Base-by-base conservation (phyloP, 2,329 filamentous ascomycete genomes). In the Hypoxylon sp. region DNA sequence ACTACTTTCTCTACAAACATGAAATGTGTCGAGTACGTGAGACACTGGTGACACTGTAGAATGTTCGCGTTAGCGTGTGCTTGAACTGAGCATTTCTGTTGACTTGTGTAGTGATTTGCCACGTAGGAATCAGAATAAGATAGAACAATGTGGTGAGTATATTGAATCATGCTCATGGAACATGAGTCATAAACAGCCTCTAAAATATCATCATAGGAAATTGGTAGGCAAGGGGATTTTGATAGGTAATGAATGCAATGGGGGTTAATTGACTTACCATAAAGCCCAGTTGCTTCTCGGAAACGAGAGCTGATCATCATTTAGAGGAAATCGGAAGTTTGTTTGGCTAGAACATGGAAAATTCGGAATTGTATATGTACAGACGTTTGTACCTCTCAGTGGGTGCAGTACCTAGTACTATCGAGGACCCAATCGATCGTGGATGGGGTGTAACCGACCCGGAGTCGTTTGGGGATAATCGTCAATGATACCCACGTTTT, bases 111-210 rank as follows among this genome's bases (percentile, higher is more conserved):
- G 43, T 13, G 26, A 22, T 50, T 28, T 37, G 43, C 8, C 22
- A n/a, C 49, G 55, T 62, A 46, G 32, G 46, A 47, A 63, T 74
- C 72, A 74, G 73, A 64, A 72, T 58, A 70, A 69, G 69, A 75
- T 74, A 75, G 74, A 76, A 75, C 73, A 75, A 74, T 73, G 65
- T 71, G 70, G 70, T 74, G 69, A 72, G 62, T 63, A 54, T 62
- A 64, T 71, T 70, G 70, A 77, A 76, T 76, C 75, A 77, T 74
- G 68, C 69, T 73, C 73, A 71, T 64, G 55, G 65, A 46, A 59
- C 59, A 69, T 68, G 72, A 74, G 71, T 77, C 73, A 77, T 76
- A 76, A 77, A 77, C 75, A 77, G 75, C 75, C 74, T 77, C 75
- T 72, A 73, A 70, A 60, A 72, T 71, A 65, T 76, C 74, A 77